Percentiles rank a stretch among this genome's conserved stretches.
phyloP scores from a whole-genome alignment of 2,329 filamentous ascomycete species.

The Chaetothyriales sp. region DNA sequence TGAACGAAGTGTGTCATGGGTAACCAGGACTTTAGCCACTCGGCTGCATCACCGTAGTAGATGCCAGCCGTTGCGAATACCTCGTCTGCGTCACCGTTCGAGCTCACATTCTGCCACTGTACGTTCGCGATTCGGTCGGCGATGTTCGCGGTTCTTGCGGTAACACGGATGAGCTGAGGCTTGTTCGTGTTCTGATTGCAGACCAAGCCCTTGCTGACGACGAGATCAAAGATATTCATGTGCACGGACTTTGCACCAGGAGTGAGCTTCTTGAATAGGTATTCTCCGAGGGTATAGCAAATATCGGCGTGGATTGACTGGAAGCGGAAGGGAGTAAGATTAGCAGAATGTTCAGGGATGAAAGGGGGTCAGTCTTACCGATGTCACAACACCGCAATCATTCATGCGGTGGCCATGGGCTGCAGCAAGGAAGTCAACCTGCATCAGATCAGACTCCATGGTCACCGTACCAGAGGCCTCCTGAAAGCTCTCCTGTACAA shows the following conservation, averaged over 20 bases:
- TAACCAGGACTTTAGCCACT: conserved; percentile 20
- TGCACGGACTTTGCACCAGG: conserved; percentile 11
- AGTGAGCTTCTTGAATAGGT: conserved; percentile 13
- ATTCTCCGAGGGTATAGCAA: conserved; percentile 18
- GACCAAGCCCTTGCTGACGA: conserved; percentile 16
- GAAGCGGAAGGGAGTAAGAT: background rate
- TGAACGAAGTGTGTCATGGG: conserved; percentile 19
- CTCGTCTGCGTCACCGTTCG: conserved; percentile 15
- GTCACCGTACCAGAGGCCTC: conserved; percentile 18
- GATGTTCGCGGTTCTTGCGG: background rate
- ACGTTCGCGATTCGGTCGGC: background rate
- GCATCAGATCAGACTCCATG: conserved; percentile 24
- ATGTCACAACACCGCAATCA: conserved; percentile 29
- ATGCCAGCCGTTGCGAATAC: conserved; percentile 19
- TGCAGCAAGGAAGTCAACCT: conserved; percentile 26
- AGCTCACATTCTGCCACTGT: conserved; percentile 20
- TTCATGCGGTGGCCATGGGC: conserved; percentile 34
- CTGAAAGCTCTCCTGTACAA: conserved; percentile 25
- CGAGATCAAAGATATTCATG: conserved; percentile 27
- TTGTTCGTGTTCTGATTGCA: conserved; percentile 21
- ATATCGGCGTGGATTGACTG: conserved; percentile 22
- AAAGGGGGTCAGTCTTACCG: background rate
- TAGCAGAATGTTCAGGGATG: background rate
- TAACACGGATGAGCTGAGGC: conserved; percentile 24
- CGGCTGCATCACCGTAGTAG: conserved; percentile 12